phyloP scores from a whole-genome alignment of 1,139 yeast species.

The Yamadazyma siamensis region DNA sequence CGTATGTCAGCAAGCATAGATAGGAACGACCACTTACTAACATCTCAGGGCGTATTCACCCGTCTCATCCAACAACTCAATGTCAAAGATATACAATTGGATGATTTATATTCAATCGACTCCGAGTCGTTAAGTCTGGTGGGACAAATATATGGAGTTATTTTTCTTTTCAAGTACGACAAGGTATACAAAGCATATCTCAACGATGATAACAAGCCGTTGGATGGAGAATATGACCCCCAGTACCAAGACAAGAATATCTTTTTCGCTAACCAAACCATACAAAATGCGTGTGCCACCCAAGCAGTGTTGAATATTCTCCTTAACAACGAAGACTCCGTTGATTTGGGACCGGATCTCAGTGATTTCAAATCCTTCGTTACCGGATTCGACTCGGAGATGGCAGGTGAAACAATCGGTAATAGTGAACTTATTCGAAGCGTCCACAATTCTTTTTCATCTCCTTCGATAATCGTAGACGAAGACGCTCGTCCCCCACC shows the following conservation, averaged over 20 bases:
- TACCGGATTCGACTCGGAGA: constrained; percentile 51
- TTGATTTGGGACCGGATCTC: constrained; percentile 51
- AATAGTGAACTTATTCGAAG: constrained; percentile 57
- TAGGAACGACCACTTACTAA: constrained; percentile 8
- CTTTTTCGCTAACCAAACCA: constrained; percentile 65
- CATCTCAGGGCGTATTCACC: constrained; percentile 58
- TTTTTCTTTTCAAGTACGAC: constrained; percentile 64
- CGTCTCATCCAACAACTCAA: constrained; percentile 59
- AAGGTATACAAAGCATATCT: constrained; percentile 31
- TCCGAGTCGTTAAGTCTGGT: constrained; percentile 36
- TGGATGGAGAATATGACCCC: constrained; percentile 44
- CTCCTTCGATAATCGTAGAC: constrained; percentile 52
- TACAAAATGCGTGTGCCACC: constrained; percentile 76
- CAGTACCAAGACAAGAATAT: constrained; percentile 34
- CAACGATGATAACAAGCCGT: constrained; percentile 27
- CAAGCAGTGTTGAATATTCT: constrained; percentile 67
- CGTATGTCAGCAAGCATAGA: constrained; percentile 23
- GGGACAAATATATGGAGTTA: constrained; percentile 55
- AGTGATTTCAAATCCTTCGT: constrained; percentile 50
- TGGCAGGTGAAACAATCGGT: constrained; percentile 62
- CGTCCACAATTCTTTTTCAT: constrained; percentile 63
- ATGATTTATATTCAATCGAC: constrained; percentile 58
- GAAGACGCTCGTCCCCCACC: constrained; percentile 31
- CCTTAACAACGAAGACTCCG: constrained; percentile 32
- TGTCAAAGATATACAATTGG: constrained; percentile 56